Evolutionary conservation across 345 rosid genomes (phyloP).

Genomic region (Pistacia integerrima): DNA sequence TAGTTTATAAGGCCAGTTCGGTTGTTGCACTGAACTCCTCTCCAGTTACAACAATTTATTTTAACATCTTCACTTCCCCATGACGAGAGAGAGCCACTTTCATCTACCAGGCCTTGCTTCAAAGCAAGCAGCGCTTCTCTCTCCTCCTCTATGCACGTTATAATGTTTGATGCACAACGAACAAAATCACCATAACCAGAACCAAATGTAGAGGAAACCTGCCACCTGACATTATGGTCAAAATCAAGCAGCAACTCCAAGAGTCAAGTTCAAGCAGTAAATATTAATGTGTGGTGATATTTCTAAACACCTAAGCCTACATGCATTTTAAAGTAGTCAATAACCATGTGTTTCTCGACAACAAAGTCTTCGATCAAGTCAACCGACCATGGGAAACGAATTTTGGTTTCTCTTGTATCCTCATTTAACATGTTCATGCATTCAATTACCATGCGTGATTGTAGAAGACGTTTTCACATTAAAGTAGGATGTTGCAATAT

Average conservation of each 20-base stretch:
- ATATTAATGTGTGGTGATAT: no score
- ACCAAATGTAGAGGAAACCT: background rate
- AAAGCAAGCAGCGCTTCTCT: background rate
- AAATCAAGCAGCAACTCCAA: background rate
- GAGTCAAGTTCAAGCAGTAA: no score
- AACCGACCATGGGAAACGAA: no score
- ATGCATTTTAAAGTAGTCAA: no score
- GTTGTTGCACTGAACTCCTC: conserved; percentile 22
- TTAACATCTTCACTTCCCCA: background rate
- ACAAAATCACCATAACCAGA: background rate
- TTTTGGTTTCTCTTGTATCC: no score
- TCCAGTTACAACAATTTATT: conserved; percentile 29
- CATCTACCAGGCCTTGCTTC: background rate
- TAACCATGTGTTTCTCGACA: no score
- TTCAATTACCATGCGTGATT: no score
- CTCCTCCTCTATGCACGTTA: background rate
- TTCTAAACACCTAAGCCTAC: no score
- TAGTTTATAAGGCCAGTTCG: conserved; percentile 4
- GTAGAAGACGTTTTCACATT: no score
- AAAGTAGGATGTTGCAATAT: no score
- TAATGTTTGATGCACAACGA: background rate
- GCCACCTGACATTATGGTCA: background rate
- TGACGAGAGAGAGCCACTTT: background rate
- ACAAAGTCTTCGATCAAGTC: no score
- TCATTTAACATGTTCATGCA: no score